These are phyloP conservation scores for Phascolomyces articulosus DNA, from an alignment of 371 early-diverging fungal species.

Conservation along the genomic window DNA sequence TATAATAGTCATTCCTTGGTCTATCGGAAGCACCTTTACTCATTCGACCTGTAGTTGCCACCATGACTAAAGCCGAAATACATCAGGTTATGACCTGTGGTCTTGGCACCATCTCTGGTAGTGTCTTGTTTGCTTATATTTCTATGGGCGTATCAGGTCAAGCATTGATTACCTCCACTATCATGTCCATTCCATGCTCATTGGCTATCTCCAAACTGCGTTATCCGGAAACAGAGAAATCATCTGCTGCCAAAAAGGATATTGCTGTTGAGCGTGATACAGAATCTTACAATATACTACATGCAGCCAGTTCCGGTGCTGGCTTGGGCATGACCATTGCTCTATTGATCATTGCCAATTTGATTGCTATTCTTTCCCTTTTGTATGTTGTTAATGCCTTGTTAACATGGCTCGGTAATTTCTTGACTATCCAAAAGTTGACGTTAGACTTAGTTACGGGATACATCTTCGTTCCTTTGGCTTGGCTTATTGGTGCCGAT, in stretches of 20 bases:
- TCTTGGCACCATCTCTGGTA: conserved; percentile 91
- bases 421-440: conserved; percentile 66
- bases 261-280: conserved; percentile 35
- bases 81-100: conserved; percentile 92
- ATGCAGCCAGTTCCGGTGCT: conserved; percentile 89
- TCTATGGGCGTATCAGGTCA: conserved; percentile 69
- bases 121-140: conserved; percentile 81
- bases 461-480: conserved; percentile 64
- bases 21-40: conserved; percentile 86
- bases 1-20: conserved; percentile 68
- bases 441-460: conserved; percentile 74
- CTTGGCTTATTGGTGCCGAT: conserved; percentile 86
- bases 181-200: conserved; percentile 93
- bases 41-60: conserved; percentile 80
- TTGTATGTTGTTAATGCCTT: conserved; percentile 71
- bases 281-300: conserved; percentile 72
- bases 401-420: conserved; percentile 77
- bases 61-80: conserved; percentile 86
- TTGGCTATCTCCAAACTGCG: conserved; percentile 78
- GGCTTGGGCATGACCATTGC: conserved; percentile 80
- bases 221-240: conserved; percentile 87
- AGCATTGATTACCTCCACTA: conserved; percentile 79
- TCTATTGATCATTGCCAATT: conserved; percentile 75
- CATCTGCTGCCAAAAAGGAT: conserved; percentile 71
- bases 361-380: conserved; percentile 77